Conservation (phyloP, 805 yeast genomes). For the Lachancea quebecensis region DNA sequence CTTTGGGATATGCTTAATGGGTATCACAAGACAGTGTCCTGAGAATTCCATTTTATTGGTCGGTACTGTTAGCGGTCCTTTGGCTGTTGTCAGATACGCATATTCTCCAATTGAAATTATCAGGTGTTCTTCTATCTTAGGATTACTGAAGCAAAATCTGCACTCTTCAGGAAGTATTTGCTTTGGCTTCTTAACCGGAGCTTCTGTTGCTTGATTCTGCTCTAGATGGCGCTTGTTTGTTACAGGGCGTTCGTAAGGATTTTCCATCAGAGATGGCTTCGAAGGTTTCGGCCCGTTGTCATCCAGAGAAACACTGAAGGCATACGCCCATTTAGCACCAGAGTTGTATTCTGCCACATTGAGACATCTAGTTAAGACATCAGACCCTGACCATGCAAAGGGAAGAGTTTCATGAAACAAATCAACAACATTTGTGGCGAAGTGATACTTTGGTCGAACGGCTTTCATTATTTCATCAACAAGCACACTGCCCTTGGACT, state of each 20-base stretch:
- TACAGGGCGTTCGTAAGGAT: slow-evolving; percentile 25
- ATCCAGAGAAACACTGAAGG: slow-evolving; percentile 43
- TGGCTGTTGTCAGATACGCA: slow-evolving; percentile 69
- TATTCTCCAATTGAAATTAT: slow-evolving; percentile 64
- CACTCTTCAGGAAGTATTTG: slow-evolving; percentile 54
- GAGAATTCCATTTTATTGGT: slow-evolving; percentile 47
- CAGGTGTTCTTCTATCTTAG: slow-evolving; percentile 72
- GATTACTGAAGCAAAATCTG: slow-evolving; percentile 78
- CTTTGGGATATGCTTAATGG: slow-evolving; percentile 65
- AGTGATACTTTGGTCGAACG: slow-evolving; percentile 59
- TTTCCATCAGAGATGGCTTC: slow-evolving; percentile 18
- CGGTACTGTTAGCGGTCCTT: slow-evolving; percentile 71
- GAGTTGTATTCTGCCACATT: slow-evolving; percentile 56
- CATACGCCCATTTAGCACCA: slow-evolving; percentile 65
- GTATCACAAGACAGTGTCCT: slow-evolving; percentile 77
- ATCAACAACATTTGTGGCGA: slow-evolving; percentile 40
- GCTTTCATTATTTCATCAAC: slow-evolving; percentile 42
- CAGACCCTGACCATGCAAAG: slow-evolving; percentile 45
- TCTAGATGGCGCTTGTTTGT: slow-evolving; percentile 6
- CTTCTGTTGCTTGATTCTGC: neutral
- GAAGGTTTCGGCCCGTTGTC: neutral
- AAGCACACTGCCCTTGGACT: slow-evolving; percentile 39
- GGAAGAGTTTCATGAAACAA: slow-evolving; percentile 49
- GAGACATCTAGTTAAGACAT: slow-evolving; percentile 51
- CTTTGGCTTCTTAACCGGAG: slow-evolving; percentile 5